phyloP scores from a whole-genome alignment of 305 asterid genomes.

The Fraxinus greggii region DNA sequence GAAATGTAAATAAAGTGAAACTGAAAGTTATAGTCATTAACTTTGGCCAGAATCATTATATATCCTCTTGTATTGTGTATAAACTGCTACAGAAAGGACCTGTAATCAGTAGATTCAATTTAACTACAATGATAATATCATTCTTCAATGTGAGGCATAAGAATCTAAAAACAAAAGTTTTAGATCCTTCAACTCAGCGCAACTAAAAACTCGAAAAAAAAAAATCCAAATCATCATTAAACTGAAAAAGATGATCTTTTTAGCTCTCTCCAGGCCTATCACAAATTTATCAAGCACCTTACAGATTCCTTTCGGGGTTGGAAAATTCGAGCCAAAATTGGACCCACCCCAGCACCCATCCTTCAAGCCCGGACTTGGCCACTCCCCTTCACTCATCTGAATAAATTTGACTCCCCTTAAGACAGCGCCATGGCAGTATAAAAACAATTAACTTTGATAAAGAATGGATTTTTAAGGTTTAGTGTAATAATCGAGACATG shows the following conservation, averaged over 20 bases:
- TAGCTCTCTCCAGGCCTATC: conserved; percentile 90
- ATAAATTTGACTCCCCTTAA: conserved; percentile 65
- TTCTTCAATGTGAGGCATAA: conserved; percentile 6
- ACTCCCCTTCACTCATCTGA: conserved; percentile 53
- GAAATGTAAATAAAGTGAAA: conserved; percentile 5
- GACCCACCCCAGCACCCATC: conserved; percentile 90
- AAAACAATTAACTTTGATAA: conserved; percentile 16
- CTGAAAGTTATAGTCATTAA: conserved; percentile 46
- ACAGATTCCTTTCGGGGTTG: conserved; percentile 86
- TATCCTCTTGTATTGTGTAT: conserved; percentile 92
- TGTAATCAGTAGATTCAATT: conserved; percentile 27
- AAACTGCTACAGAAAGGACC: conserved; percentile 95
- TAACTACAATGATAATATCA: background rate
- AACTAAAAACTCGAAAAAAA: background rate
- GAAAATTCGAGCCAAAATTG: conserved; percentile 62
- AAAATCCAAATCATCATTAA: conserved; percentile 7
- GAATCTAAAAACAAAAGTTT: background rate
- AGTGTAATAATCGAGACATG: conserved; percentile 24
- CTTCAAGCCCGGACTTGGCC: conserved; percentile 45
- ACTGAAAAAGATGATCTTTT: conserved; percentile 50
- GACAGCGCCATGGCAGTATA: conserved; percentile 60
- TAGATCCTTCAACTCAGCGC: background rate
- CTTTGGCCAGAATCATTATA: conserved; percentile 62
- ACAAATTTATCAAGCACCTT: conserved; percentile 92
- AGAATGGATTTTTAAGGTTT: conserved; percentile 5